A percentile compares a stretch with the other conserved stretches of the same genome.
Evolutionary conservation across 345 rosid species (phyloP).

Genomic region (Dipteronia sinensis): DNA sequence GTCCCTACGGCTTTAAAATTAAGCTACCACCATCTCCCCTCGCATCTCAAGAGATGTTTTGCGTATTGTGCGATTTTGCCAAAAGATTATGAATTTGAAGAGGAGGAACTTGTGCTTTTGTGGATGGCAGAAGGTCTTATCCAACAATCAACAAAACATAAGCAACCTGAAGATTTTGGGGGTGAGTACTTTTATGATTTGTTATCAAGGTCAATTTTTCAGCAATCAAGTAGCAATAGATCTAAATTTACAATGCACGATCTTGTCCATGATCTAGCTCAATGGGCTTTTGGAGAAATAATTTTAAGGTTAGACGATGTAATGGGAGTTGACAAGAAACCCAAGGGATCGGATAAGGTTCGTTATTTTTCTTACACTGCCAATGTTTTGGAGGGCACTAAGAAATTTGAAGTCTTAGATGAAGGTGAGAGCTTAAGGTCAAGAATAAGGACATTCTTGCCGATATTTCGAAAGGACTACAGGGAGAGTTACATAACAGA

Average conservation of each 20-base stretch:
- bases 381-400: neutral
- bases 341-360: neutral
- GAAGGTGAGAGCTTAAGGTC: neutral
- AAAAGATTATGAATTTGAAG: conserved; percentile 5
- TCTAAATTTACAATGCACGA: conserved; percentile 28
- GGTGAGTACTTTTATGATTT: conserved; percentile 7
- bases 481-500: too few relatives aligned
- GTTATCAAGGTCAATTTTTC: conserved; percentile 16
- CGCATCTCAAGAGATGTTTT: conserved; percentile 35
- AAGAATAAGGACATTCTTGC: conserved; percentile 1
- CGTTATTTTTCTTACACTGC: neutral
- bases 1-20: neutral
- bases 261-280: conserved; percentile 20
- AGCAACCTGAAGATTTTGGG: conserved; percentile 5
- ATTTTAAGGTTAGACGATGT: neutral
- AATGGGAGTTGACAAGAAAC: too few relatives aligned
- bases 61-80: conserved; percentile 22
- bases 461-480: too few relatives aligned
- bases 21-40: conserved; percentile 22
- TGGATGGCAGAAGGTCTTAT: conserved; percentile 36
- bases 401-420: neutral
- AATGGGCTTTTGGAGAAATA: neutral
- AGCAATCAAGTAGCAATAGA: neutral
- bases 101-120: neutral
- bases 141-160: neutral